A percentile compares a stretch with the other conserved stretches of the same genome.
Evolutionary conservation across 768 basidiomycete species (phyloP).

Genomic region (Galerina sulciceps): DNA sequence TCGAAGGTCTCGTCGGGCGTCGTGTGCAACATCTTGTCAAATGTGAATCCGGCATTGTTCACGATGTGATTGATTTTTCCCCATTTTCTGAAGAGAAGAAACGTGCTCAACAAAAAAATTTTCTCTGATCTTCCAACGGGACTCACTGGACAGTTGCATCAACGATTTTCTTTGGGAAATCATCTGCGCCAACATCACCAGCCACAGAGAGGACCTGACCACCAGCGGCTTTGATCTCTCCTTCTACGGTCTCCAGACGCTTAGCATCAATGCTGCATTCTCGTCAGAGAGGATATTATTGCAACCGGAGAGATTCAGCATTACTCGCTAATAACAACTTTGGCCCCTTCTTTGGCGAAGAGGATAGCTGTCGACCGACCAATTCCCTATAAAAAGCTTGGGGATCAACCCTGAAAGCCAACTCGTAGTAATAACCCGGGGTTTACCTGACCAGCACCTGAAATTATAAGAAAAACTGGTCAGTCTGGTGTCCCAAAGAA

Average conservation of each 20-base stretch:
- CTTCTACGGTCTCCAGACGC: constrained; percentile 66
- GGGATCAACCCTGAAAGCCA: neutral
- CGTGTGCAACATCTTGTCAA: constrained; percentile 88
- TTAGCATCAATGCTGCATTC: constrained; percentile 67
- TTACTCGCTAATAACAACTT: constrained; percentile 84
- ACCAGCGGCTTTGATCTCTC: constrained; percentile 73
- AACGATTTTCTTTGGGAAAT: constrained; percentile 80
- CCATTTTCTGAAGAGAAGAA: constrained; percentile 54
- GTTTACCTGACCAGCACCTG: constrained; percentile 77
- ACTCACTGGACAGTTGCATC: constrained; percentile 76
- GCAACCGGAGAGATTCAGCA: constrained; percentile 17
- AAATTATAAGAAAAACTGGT: constrained; percentile 1
- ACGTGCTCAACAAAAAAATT: neutral
- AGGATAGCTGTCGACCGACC: constrained; percentile 75
- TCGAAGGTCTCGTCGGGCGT: constrained; percentile 84
- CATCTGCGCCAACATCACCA: constrained; percentile 83
- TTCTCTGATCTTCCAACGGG: neutral
- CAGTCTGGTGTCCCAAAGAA: neutral
- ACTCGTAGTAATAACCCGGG: neutral
- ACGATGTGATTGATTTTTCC: constrained; percentile 89
- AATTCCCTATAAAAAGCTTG: constrained; percentile 61
- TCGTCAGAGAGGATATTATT: neutral
- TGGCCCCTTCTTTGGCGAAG: constrained; percentile 86
- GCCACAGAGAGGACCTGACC: constrained; percentile 76
- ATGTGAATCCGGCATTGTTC: constrained; percentile 85